phyloP scores from a whole-genome alignment of 2,329 filamentous ascomycete species.

The Ophiostoma ulmi region DNA sequence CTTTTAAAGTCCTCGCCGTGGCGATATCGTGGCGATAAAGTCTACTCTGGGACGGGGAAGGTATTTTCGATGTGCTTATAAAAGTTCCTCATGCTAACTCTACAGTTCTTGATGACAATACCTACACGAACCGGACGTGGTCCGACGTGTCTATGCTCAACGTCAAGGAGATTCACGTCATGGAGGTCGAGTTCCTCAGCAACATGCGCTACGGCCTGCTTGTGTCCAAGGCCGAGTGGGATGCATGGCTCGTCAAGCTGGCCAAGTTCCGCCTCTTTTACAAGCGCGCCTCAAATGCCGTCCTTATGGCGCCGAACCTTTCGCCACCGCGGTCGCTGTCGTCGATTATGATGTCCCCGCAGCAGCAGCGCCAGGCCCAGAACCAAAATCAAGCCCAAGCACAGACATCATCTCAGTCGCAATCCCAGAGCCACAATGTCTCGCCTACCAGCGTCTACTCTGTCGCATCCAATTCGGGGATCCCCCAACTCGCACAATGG shows the following conservation, averaged over 20 bases:
- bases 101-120: constrained; percentile 89
- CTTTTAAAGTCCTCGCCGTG: too few species aligned
- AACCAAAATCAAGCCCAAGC: constrained; percentile 27
- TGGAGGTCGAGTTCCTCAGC: constrained; percentile 99
- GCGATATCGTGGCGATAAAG: too few species aligned
- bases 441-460: constrained; percentile 9
- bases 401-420: background rate
- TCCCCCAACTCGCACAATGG: background rate
- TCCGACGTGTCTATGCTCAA: constrained; percentile 93
- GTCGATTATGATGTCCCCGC: constrained; percentile 45
- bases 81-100: background rate
- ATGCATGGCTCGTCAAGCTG: constrained; percentile 77
- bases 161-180: constrained; percentile 92
- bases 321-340: constrained; percentile 33
- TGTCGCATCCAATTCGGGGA: background rate
- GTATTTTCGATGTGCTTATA: background rate
- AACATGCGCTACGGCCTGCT: constrained; percentile 95
- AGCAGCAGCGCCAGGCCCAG: constrained; percentile 38
- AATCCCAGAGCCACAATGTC: background rate
- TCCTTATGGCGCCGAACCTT: constrained; percentile 35
- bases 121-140: constrained; percentile 99
- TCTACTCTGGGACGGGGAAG: background rate
- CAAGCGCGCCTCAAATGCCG: constrained; percentile 53
- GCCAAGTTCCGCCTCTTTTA: constrained; percentile 79
- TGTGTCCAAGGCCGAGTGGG: constrained; percentile 81